phyloP scores from a whole-genome alignment of 345 rosid genomes.

The Populus alba region DNA sequence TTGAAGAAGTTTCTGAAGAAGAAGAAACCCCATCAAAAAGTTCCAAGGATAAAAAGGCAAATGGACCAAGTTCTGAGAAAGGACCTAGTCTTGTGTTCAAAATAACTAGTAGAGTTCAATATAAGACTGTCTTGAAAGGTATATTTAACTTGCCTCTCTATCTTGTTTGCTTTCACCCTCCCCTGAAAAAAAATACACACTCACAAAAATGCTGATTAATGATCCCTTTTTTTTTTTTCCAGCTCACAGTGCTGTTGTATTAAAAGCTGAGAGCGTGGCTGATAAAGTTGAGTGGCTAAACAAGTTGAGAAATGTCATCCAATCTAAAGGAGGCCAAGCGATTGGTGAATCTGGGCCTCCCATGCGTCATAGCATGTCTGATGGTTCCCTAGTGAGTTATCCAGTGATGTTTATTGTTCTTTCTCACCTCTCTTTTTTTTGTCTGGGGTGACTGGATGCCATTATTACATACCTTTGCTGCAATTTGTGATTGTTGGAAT shows the following conservation, averaged over 20 bases:
- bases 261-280: constrained; percentile 82
- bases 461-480: background rate
- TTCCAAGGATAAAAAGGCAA: constrained; percentile 84
- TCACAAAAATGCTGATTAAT: background rate
- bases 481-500: constrained; percentile 1
- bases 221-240: constrained; percentile 19
- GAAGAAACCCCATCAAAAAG: constrained; percentile 72
- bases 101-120: constrained; percentile 83
- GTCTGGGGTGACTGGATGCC: constrained; percentile 13
- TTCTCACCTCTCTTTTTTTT: background rate
- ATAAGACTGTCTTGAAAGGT: constrained; percentile 95
- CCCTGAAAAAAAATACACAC: background rate
- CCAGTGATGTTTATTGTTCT: background rate
- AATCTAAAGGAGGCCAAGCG: constrained; percentile 65
- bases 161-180: background rate
- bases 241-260: constrained; percentile 83
- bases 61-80: constrained; percentile 67
- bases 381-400: constrained; percentile 92
- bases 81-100: constrained; percentile 69
- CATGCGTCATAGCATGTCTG: constrained; percentile 91
- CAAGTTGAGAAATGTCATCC: constrained; percentile 65
- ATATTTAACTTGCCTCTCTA: constrained; percentile 11
- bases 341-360: constrained; percentile 49
- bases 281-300: constrained; percentile 88
- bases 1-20: constrained; percentile 77